Evolutionary conservation across 176 grass and related monocot genomes (phyloP).

Genomic region (Poa pratensis): DNA sequence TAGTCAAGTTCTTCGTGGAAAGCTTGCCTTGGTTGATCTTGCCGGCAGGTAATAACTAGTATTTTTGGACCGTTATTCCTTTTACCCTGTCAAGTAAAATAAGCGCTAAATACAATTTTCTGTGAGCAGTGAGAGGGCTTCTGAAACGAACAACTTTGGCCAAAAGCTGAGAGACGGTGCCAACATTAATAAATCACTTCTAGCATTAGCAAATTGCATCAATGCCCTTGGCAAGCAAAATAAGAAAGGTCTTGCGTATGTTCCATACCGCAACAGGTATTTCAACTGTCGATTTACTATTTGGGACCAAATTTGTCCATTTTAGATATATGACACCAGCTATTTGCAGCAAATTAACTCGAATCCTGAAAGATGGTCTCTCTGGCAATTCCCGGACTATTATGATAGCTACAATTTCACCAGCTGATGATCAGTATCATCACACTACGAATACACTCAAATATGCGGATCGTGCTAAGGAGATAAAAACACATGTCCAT

Average conservation of each 20-base stretch:
- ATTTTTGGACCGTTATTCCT: slow-evolving; percentile 31
- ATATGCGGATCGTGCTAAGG: slow-evolving; percentile 98
- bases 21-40: slow-evolving; percentile 99
- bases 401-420: slow-evolving; percentile 98
- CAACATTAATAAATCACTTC: slow-evolving; percentile 92
- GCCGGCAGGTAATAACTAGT: slow-evolving; percentile 69
- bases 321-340: slow-evolving; percentile 31
- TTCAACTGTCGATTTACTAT: slow-evolving; percentile 16
- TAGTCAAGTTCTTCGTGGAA: slow-evolving; percentile 92
- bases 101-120: slow-evolving; percentile 35
- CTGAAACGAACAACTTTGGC: slow-evolving; percentile 92
- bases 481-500: slow-evolving; percentile 99
- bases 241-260: slow-evolving; percentile 99
- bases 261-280: slow-evolving; percentile 99
- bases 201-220: slow-evolving; percentile 97
- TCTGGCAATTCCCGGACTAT: slow-evolving; percentile 97
- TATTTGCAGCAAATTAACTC: slow-evolving; percentile 94
- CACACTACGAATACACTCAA: slow-evolving; percentile 98
- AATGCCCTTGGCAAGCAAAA: slow-evolving; percentile 99
- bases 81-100: slow-evolving; percentile 9
- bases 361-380: slow-evolving; percentile 97
- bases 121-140: slow-evolving; percentile 84
- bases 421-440: slow-evolving; percentile 95
- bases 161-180: slow-evolving; percentile 99
- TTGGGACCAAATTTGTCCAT: slow-evolving; percentile 27